Percentiles rank a stretch among this genome's conserved stretches.
Conservation (phyloP, 768 basidiomycete species). For the Exidia glandulosa region DNA sequence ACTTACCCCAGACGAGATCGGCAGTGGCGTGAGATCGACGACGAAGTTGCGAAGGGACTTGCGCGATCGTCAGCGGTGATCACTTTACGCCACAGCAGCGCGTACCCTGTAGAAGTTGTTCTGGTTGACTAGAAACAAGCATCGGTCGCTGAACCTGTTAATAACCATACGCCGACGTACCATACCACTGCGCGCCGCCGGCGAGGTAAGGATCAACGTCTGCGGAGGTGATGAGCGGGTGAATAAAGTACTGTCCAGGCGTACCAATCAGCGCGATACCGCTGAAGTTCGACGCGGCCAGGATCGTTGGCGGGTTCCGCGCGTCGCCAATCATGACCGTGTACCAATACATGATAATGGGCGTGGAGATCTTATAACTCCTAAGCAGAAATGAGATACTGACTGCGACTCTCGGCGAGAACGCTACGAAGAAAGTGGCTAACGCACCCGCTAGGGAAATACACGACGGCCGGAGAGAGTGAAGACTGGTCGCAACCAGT, state of each 20-base stretch:
- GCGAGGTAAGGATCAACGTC: neutral
- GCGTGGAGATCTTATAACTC: slow-evolving; percentile 18
- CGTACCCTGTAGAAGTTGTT: slow-evolving; percentile 6
- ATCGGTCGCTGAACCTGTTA: neutral
- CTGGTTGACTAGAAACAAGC: slow-evolving; percentile 8
- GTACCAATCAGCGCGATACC: slow-evolving; percentile 24
- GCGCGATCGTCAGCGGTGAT: no score
- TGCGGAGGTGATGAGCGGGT: neutral
- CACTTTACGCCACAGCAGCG: no score
- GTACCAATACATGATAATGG: slow-evolving; percentile 20
- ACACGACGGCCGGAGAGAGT: slow-evolving; percentile 53
- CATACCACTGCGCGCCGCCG: no score
- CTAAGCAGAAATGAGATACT: slow-evolving; percentile 11
- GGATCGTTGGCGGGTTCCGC: slow-evolving; percentile 20
- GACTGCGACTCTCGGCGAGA: neutral
- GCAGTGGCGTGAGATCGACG: slow-evolving; percentile 11
- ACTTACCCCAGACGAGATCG: slow-evolving; percentile 3
- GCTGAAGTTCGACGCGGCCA: slow-evolving; percentile 19
- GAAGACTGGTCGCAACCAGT: slow-evolving; percentile 31
- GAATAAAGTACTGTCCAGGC: neutral
- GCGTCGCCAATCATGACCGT: slow-evolving; percentile 15
- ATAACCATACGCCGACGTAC: neutral
- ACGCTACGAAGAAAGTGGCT: neutral
- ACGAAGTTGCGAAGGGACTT: slow-evolving; percentile 11
- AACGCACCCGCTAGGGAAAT: slow-evolving; percentile 59